phyloP scores from a whole-genome alignment of 371 early-diverging fungal genomes.

The Furculomyces boomerangus region DNA sequence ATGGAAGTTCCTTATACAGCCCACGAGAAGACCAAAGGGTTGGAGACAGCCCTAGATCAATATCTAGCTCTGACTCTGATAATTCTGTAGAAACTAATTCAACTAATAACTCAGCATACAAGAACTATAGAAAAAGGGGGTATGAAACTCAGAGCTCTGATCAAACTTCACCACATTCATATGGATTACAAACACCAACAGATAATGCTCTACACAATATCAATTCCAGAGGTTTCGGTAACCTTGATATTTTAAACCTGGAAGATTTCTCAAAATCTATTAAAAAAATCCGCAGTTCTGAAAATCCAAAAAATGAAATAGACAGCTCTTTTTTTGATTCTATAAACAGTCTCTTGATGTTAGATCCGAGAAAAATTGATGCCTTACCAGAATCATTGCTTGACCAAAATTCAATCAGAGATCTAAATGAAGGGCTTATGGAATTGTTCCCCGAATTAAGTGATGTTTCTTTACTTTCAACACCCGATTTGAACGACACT shows the following conservation, averaged over 20 bases:
- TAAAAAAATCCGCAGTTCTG: neutral
- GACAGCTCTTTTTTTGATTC: neutral
- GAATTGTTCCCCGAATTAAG: conserved; percentile 18
- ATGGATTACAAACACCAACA: neutral
- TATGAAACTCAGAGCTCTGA: neutral
- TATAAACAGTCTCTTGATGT: neutral
- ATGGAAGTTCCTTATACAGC: neutral
- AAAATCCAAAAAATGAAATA: neutral
- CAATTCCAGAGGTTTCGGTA: neutral
- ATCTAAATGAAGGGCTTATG: conserved; percentile 20
- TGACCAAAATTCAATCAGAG: conserved; percentile 12
- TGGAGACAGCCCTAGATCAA: neutral
- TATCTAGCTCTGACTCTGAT: neutral
- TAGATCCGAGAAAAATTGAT: conserved; percentile 6
- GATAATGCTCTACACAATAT: neutral
- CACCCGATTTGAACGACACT: too few species aligned
- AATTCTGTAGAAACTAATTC: neutral
- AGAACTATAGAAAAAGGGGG: neutral
- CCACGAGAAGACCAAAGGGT: neutral
- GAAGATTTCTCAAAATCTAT: neutral
- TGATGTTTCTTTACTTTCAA: too few species aligned
- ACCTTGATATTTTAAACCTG: neutral
- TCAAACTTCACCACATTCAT: neutral
- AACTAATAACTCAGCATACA: neutral
- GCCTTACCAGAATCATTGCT: conserved; percentile 19